Base-by-base conservation (phyloP, 148 eudicot species). In the Rhododendron ferrugineum region DNA sequence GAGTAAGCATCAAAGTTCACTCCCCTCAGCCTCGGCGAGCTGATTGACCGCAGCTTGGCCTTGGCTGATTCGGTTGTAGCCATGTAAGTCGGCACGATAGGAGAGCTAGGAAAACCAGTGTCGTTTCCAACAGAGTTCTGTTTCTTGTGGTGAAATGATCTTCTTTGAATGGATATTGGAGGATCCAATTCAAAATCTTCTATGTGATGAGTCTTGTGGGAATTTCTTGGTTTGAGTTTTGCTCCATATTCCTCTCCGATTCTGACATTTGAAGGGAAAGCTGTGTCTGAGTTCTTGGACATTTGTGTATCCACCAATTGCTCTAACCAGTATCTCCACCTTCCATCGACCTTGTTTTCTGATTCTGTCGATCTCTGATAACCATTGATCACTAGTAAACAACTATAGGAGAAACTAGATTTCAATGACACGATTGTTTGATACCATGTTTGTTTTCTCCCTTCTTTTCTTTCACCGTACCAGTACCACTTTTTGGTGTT, bases 31-130 rank as follows among this genome's bases (percentile, higher is more conserved):
- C 93, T 91, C 2, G 98, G 95, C 11, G 95, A 90, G 89, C 93
- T 92, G 76, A 88, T 20, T 36, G 95, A 92, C 84, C 95, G 81
- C 20, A 90, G 84, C 85, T 87, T 93, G 8, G 98, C 98, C 72
- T 88, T 90, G 32, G 98, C 94, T 20, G 98, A 94, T 81, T 90
- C 90, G 1, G 98, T 94, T 28, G 98, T 90, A 58, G 93, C 95
- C 98, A 95, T 95, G 89, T 95, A 95, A 40, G 95, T 82, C 6
- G 97, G 98, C 36, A 86, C 79, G 3, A 62, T n/a, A 18, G 92
- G 91, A 73, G 95, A 91, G 36, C 88, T 87, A 46, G 83, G 40
- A 22, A 80, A 81, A 76, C 84, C 62, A 60, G n/a, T 81, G 36
- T 89, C 91, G 56, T 91, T 92, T 49, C 88, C 89, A 32, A n/a